A percentile compares a stretch with the other conserved stretches of the same genome.
phyloP scores from a whole-genome alignment of 345 rosid species.

The Pistacia integerrima region DNA sequence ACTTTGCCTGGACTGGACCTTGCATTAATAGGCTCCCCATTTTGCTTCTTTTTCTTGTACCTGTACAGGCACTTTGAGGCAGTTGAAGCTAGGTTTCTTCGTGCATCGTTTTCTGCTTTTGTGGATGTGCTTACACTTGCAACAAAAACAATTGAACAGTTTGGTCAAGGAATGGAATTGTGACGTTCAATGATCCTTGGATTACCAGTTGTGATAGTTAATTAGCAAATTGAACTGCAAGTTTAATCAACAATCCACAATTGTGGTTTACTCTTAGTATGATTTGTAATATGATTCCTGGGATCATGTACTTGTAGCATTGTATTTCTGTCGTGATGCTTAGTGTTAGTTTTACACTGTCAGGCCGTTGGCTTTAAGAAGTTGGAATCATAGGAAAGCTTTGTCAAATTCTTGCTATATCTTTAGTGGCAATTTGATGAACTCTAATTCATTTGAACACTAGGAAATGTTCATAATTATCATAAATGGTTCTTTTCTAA shows the following conservation, averaged over 20 bases:
- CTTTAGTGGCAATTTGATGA: neutral
- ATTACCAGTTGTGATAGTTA: neutral
- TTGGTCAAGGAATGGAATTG: conserved; percentile 45
- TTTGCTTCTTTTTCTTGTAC: neutral
- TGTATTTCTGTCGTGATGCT: neutral
- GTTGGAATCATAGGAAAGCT: neutral
- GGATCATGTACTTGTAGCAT: neutral
- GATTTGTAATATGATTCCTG: neutral
- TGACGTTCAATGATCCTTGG: conserved; percentile 11
- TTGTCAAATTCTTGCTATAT: neutral
- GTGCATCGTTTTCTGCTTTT: conserved; percentile 90
- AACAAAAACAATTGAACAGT: conserved; percentile 77
- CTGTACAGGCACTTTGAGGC: conserved; percentile 75
- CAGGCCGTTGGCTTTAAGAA: neutral
- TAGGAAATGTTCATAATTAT: neutral
- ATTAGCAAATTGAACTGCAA: neutral
- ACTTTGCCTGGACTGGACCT: neutral
- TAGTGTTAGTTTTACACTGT: neutral
- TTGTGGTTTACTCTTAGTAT: neutral
- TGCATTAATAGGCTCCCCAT: neutral
- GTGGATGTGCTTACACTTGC: conserved; percentile 76
- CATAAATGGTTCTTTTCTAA: no score
- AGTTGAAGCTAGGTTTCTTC: conserved; percentile 86
- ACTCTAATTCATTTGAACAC: neutral
- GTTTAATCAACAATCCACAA: neutral